Evolutionary conservation across 192 early-diverging fungal species (phyloP), one percentile per base, ranked within the genome.

Genomic region (Radiomyces spectabilis): DNA sequence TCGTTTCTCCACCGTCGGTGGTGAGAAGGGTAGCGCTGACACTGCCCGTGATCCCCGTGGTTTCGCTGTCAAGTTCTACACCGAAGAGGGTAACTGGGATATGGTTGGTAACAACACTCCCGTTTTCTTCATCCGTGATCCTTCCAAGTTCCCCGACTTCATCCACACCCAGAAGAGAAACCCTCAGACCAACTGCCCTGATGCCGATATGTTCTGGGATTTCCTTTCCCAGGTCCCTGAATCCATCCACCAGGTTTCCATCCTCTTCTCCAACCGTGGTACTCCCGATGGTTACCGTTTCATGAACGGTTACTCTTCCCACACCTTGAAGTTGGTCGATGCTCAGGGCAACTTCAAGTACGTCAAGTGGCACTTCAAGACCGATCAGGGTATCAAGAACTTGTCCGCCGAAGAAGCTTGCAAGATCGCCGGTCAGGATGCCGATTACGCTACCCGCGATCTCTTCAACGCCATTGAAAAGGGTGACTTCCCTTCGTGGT

Each of bases 51-150:
- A 92, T 55, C 85, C 86, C 18, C 85, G 90, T 51, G 90, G 87
- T 5, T 90, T 92, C 37, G 78, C 87, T 18, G 62, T 87, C 66
- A 89, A 89, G 77, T 88, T 89, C 74, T 92, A 89, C 71, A 92
- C 89, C 22, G 87, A 89, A 61, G 89, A 92, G 63, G 66, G 66
- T 26, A 91, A 85, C 74, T 91, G 82, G 83, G 86, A 91, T 63
- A 82, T 89, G 79, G 89, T 91, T 24, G 86, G 86, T 55, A 87
- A 89, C 77, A 89, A 89, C 79, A 89, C 79, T 31, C 88, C 88
- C 10, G 77, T 87, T 47, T 91, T 91, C 73, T 89, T 88, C 62
- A 81, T 91, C 61, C 83, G 85, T 39, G 87, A 89, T 65, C 80
- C 85, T 12, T 54, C 81, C 59, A 86, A 87, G 72, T 90, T 85